Conservation (phyloP, 2,329 filamentous ascomycete genomes). For the Penicillium expansum region DNA sequence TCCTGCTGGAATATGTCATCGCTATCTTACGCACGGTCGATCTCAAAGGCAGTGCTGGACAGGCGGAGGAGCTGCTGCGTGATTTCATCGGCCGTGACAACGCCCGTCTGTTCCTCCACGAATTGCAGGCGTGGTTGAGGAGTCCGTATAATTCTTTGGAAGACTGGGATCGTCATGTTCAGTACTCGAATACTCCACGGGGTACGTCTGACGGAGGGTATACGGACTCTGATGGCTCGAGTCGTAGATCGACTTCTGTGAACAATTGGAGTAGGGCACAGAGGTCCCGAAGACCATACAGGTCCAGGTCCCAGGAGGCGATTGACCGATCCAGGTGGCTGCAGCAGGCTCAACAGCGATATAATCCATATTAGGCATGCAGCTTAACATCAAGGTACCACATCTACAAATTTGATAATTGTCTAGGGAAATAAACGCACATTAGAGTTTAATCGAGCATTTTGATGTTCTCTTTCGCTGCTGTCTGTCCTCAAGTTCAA, state of each 20-base stretch:
- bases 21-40: constrained; percentile 81
- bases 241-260: constrained; percentile 7
- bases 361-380: constrained; percentile 2
- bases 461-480: too few relatives aligned
- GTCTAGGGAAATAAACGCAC: not conserved
- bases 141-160: constrained; percentile 71
- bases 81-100: constrained; percentile 76
- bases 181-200: constrained; percentile 55
- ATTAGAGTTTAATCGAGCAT: too few relatives aligned
- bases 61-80: constrained; percentile 73
- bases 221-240: constrained; percentile 4
- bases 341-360: constrained; percentile 9
- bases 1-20: constrained; percentile 80
- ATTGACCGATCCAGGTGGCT: constrained; percentile 3
- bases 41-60: constrained; percentile 71
- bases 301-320: not conserved
- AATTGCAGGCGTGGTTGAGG: constrained; percentile 75
- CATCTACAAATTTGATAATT: not conserved
- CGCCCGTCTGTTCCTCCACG: constrained; percentile 76
- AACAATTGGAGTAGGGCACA: not conserved
- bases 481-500: too few relatives aligned
- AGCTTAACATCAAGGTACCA: not conserved
- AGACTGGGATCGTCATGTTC: constrained; percentile 77
- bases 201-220: not conserved
- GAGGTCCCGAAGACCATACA: not conserved